Conservation (phyloP, 257 asterid genomes). For the Nemophila menziesii region DNA sequence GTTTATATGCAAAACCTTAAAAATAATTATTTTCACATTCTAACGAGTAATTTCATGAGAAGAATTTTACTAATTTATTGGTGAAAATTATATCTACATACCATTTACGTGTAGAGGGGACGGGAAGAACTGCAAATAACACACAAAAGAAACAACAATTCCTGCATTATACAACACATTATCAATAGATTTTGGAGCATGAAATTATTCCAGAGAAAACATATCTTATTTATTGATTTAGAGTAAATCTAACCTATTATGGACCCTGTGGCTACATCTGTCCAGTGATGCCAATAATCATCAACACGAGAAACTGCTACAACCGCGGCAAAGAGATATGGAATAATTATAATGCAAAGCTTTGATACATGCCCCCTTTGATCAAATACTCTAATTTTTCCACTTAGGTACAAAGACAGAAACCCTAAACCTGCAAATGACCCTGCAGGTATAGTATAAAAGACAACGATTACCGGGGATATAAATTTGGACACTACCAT, state of each 20-base stretch:
- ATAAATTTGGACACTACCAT: background rate
- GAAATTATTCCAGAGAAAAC: background rate
- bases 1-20: too few relatives aligned
- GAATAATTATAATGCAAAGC: constrained; percentile 35
- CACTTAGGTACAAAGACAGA: constrained; percentile 34
- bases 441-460: constrained; percentile 21
- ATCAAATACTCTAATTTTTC: constrained; percentile 43
- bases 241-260: constrained; percentile 16
- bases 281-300: constrained; percentile 72
- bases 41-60: too few relatives aligned
- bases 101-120: constrained; percentile 33
- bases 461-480: background rate
- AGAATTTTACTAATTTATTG: background rate
- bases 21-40: background rate
- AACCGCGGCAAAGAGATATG: constrained; percentile 31
- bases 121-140: constrained; percentile 54
- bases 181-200: background rate
- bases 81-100: constrained; percentile 6
- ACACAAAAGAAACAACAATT: constrained; percentile 23
- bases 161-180: constrained; percentile 13
- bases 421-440: constrained; percentile 55
- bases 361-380: constrained; percentile 44
- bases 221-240: background rate
- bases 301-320: constrained; percentile 55
- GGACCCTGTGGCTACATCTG: constrained; percentile 36